These are phyloP conservation scores for Penicillium sp. DNA, from an alignment of 2,329 filamentous ascomycete genomes.

Conservation along the genomic window DNA sequence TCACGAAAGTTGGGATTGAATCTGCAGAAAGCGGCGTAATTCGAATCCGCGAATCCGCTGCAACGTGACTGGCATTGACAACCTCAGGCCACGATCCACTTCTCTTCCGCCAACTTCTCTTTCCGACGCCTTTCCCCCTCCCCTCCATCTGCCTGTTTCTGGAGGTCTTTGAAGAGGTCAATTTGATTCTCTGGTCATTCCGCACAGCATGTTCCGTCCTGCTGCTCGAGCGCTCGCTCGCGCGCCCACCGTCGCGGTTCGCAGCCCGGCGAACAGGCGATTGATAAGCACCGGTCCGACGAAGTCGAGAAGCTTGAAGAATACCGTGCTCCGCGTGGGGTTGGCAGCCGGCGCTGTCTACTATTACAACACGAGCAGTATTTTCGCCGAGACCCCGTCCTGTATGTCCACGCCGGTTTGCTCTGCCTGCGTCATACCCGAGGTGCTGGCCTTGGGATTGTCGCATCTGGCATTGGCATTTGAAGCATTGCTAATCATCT, in stretches of 20 bases:
- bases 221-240: constrained; percentile 44
- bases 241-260: constrained; percentile 28
- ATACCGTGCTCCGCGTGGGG: constrained; percentile 64
- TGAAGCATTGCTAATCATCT: constrained; percentile 10
- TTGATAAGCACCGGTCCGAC: constrained; percentile 53
- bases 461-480: constrained; percentile 5
- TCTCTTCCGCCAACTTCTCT: constrained; percentile 24
- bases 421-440: constrained; percentile 9
- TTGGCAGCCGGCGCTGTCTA: constrained; percentile 73
- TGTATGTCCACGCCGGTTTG: constrained; percentile 52
- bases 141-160: constrained; percentile 9
- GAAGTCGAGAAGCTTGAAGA: constrained; percentile 77
- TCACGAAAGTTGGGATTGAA: too few species aligned
- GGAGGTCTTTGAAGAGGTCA: constrained; percentile 13
- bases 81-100: constrained; percentile 24
- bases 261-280: constrained; percentile 36
- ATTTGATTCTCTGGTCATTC: constrained; percentile 8
- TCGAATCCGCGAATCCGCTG: too few species aligned
- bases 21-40: too few species aligned
- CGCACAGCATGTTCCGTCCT: constrained; percentile 48
- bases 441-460: constrained; percentile 7
- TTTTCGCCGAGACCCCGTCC: constrained; percentile 76
- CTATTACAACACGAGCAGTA: constrained; percentile 84
- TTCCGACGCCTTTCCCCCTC: constrained; percentile 12
- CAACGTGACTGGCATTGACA: constrained; percentile 23